A percentile compares a stretch with the other conserved stretches of the same genome.
Evolutionary conservation across 2,329 filamentous ascomycete species (phyloP).

Genomic region (Sporothrix brasiliensis): DNA sequence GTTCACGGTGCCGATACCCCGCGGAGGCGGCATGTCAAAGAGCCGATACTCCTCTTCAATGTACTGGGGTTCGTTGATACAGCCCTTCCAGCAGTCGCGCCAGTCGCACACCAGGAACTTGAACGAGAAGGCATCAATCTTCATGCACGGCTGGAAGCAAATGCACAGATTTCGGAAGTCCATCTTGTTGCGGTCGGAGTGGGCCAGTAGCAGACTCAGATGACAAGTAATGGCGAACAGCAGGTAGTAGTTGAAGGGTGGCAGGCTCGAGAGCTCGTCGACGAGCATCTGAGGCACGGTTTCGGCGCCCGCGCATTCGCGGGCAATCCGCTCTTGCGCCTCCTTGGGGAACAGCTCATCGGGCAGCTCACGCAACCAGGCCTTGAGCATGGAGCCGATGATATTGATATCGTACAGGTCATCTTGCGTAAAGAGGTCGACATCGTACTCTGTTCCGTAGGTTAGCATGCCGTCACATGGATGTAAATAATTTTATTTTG

Average conservation of each 20-base stretch:
- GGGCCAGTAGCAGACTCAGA: slow-evolving; percentile 84
- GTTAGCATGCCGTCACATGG: not conserved
- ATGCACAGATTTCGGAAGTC: slow-evolving; percentile 94
- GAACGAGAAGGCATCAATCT: slow-evolving; percentile 93
- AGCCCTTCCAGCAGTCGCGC: slow-evolving; percentile 96
- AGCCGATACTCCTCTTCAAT: slow-evolving; percentile 69
- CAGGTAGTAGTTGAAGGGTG: slow-evolving; percentile 96
- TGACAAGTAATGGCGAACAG: slow-evolving; percentile 97
- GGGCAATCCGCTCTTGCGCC: slow-evolving; percentile 76
- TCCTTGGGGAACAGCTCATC: slow-evolving; percentile 90
- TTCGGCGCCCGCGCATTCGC: slow-evolving; percentile 77
- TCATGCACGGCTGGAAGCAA: slow-evolving; percentile 96
- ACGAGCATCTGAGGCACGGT: slow-evolving; percentile 82
- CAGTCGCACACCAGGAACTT: slow-evolving; percentile 93
- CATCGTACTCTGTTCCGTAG: slow-evolving; percentile 68
- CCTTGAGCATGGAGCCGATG: slow-evolving; percentile 93
- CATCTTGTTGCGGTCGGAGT: slow-evolving; percentile 97
- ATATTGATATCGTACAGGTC: slow-evolving; percentile 96
- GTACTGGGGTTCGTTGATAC: slow-evolving; percentile 82
- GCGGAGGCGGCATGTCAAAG: slow-evolving; percentile 61
- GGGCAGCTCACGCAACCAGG: slow-evolving; percentile 91
- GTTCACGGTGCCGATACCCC: slow-evolving; percentile 46
- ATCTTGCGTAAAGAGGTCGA: slow-evolving; percentile 83
- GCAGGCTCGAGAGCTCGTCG: slow-evolving; percentile 86
- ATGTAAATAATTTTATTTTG: too few species aligned